Conservation (phyloP, 495 filamentous ascomycete genomes). For the Beverwykella pulmonaria region DNA sequence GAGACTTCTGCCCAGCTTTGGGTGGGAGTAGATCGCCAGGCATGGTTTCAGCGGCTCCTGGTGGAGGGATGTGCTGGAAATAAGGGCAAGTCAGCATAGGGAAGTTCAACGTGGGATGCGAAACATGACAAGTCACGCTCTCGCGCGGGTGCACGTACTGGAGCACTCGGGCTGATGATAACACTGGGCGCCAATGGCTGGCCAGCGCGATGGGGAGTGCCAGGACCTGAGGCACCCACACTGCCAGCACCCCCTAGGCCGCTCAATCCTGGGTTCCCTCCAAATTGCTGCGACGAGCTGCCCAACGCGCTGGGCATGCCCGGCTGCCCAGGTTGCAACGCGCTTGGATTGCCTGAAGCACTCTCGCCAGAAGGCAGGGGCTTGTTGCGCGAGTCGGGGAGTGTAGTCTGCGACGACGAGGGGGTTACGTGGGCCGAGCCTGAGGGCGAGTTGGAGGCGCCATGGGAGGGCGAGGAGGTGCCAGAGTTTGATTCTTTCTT, state of each 20-base stretch:
- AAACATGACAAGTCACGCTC: background rate
- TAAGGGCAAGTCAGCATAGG: slow-evolving; percentile 38
- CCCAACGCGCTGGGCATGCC: slow-evolving; percentile 48
- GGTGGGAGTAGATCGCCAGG: slow-evolving; percentile 95
- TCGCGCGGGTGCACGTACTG: slow-evolving; percentile 62
- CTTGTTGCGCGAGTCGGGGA: slow-evolving; percentile 85
- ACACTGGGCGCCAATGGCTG: slow-evolving; percentile 74
- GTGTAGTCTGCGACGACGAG: slow-evolving; percentile 77
- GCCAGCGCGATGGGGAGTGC: slow-evolving; percentile 61
- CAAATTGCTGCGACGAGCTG: slow-evolving; percentile 42
- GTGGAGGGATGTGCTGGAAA: slow-evolving; percentile 83
- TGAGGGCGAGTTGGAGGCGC: slow-evolving; percentile 63
- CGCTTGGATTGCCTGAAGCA: slow-evolving; percentile 53
- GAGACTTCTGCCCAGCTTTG: slow-evolving; percentile 79
- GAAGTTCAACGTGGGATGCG: background rate
- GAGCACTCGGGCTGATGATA: slow-evolving; percentile 91
- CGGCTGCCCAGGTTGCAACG: slow-evolving; percentile 46
- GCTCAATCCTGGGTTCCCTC: slow-evolving; percentile 42
- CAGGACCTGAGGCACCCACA: slow-evolving; percentile 51
- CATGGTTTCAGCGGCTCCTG: slow-evolving; percentile 96
- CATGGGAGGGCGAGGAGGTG: slow-evolving; percentile 72
- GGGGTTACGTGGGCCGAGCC: slow-evolving; percentile 62
- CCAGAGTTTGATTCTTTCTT: slow-evolving; percentile 84
- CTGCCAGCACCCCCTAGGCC: slow-evolving; percentile 54
- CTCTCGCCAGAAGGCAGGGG: slow-evolving; percentile 70